Conservation (phyloP, 225 moss, liverwort and hornwort genomes). For the Sphagnum tenellum region DNA sequence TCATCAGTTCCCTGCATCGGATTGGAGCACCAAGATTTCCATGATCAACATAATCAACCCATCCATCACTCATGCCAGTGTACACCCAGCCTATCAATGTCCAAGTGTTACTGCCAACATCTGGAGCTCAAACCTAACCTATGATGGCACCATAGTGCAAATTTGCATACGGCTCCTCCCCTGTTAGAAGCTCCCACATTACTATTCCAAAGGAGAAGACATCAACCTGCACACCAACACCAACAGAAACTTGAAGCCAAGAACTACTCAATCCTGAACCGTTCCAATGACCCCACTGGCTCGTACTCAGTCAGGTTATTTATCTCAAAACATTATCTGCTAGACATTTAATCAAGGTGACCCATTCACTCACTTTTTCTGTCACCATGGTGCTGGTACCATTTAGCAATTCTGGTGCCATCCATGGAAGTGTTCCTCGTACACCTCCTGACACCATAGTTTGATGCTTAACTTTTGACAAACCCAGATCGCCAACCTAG, state of each 20-base stretch:
- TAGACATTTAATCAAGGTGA: neutral
- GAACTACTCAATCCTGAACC: no score
- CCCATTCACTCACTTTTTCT: constrained; percentile 56
- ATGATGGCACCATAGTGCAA: constrained; percentile 99
- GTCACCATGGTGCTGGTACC: constrained; percentile 87
- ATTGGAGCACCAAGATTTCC: neutral
- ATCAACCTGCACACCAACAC: constrained; percentile 56
- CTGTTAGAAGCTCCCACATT: constrained; percentile 99
- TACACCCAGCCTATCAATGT: no score
- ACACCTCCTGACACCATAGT: constrained; percentile 99
- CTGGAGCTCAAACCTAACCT: constrained; percentile 24
- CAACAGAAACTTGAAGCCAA: neutral
- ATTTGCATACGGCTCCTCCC: constrained; percentile 92
- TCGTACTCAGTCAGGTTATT: no score
- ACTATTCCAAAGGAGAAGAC: constrained; percentile 95
- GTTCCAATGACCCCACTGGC: no score
- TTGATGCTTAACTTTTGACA: constrained; percentile 98
- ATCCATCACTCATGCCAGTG: no score
- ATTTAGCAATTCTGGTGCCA: constrained; percentile 94
- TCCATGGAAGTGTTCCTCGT: constrained; percentile 97
- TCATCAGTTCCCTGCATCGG: neutral
- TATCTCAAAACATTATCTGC: no score
- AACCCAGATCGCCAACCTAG: constrained; percentile 91
- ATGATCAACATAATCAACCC: no score
- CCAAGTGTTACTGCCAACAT: no score